phyloP scores from a whole-genome alignment of 1,139 yeast species.

The Pichia sp. region DNA sequence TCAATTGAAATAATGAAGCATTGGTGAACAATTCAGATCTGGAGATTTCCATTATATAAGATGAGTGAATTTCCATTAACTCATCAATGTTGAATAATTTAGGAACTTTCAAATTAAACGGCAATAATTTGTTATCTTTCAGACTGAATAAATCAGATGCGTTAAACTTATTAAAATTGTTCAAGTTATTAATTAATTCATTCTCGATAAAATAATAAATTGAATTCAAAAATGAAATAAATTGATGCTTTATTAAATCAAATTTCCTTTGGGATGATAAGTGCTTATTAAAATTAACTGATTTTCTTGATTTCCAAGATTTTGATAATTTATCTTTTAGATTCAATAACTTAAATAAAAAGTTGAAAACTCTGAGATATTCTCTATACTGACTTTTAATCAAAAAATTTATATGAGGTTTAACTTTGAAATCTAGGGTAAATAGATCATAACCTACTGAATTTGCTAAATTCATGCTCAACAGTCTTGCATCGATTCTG shows the following conservation, averaged over 20 bases:
- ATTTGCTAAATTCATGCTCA: conserved; percentile 59
- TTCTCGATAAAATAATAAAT: conserved; percentile 40
- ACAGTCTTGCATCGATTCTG: conserved; percentile 73
- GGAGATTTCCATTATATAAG: conserved; percentile 21
- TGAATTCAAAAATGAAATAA: conserved; percentile 40
- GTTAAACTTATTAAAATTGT: conserved; percentile 4
- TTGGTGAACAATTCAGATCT: conserved; percentile 17
- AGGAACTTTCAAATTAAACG: background rate
- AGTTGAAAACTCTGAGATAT: conserved; percentile 77
- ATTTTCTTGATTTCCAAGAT: conserved; percentile 39
- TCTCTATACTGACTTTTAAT: conserved; percentile 44
- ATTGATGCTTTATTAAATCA: conserved; percentile 40
- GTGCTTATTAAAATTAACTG: conserved; percentile 31
- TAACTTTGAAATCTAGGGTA: conserved; percentile 74
- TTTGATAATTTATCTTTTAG: conserved; percentile 45
- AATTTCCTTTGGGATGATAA: conserved; percentile 24
- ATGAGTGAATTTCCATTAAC: conserved; percentile 35
- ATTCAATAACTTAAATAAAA: conserved; percentile 73
- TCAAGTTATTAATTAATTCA: conserved; percentile 28
- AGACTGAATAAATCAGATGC: background rate
- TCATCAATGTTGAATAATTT: conserved; percentile 39
- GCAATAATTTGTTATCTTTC: conserved; percentile 5
- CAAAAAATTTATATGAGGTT: conserved; percentile 45
- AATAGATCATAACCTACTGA: conserved; percentile 84
- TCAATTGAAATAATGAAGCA: conserved; percentile 3